Evolutionary conservation across 208 protist genomes (phyloP), one percentile per base, ranked within the genome.

Genomic region (Leishmania gerbilli): DNA sequence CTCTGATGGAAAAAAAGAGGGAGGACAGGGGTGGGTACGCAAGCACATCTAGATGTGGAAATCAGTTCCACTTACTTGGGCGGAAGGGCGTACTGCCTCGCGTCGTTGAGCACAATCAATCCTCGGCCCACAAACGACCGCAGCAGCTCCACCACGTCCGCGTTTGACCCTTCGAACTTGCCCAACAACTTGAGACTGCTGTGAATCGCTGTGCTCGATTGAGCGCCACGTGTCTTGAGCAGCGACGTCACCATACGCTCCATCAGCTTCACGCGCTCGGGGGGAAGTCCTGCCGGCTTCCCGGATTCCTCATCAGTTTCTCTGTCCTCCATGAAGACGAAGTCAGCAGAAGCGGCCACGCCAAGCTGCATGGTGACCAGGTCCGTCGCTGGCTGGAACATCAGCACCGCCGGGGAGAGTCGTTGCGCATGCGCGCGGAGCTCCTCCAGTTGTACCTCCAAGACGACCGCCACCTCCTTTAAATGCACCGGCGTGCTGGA

Each of bases 151-250:
- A 88, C 87, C 77, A 95, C 80, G 51, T 96, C 92, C 27, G 88
- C 87, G 56, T 83, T 45, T 3, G 75, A 90, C 34, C 90, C 91
- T 53, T 87, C 74, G 67, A 95, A 95, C 69, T 92, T 81, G 24
- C 84, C 90, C 74, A 97, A 88, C 86, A 95, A 87, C 78, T 95
- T 96, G 84, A 97, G 84, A 81, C 93, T 96, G 85, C 92, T 96
- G 78, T 94, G 89, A 31, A 97, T 95, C 60, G 95, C 92, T 27
- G 84, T 89, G 11, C 83, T 80, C 37, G 92, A 82, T 74, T 94
- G 90, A 37, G 92, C 67, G 1, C 83, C 88, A 19, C 87, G 67
- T 3, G 88, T 88, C 80, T 92, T 92, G 53, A 97, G 88, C 80
- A 96, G 90, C 40, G 94, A 89, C 42, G 80, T 92, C 75, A 92